Percentiles rank a stretch among this genome's conserved stretches.
Conservation (phyloP, 2,329 filamentous ascomycete species). For the Chalaropsis ovoidea region DNA sequence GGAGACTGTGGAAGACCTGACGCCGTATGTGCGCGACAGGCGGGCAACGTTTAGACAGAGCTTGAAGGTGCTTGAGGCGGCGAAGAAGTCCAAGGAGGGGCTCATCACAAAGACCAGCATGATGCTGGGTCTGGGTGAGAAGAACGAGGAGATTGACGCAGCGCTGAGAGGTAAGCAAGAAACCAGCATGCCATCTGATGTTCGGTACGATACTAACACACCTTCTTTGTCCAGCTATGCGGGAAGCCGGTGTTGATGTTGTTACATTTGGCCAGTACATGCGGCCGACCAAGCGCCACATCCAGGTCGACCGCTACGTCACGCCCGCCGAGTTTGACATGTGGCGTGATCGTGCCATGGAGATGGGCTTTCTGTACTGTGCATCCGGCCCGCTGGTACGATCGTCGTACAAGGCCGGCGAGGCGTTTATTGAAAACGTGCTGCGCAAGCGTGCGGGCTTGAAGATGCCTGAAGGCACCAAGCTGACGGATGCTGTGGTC, state of each 20-base stretch:
- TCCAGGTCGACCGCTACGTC: conserved; percentile 92
- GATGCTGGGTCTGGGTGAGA: conserved; percentile 92
- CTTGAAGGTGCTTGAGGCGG: conserved; percentile 65
- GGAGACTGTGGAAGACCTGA: conserved; percentile 85
- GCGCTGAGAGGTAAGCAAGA: conserved; percentile 54
- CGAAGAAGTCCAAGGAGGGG: conserved; percentile 59
- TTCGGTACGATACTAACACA: neutral
- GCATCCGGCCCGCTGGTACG: conserved; percentile 86
- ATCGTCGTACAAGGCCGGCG: conserved; percentile 94
- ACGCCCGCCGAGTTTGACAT: conserved; percentile 83
- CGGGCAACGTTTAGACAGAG: conserved; percentile 83
- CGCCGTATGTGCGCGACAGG: conserved; percentile 80
- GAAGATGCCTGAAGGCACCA: conserved; percentile 28
- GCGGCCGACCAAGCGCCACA: conserved; percentile 94
- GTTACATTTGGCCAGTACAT: conserved; percentile 99
- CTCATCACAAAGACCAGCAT: conserved; percentile 98
- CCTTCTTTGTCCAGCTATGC: conserved; percentile 49
- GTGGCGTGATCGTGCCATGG: conserved; percentile 80
- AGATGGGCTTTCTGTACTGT: conserved; percentile 95
- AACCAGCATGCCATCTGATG: neutral
- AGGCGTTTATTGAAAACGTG: conserved; percentile 98
- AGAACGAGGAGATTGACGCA: conserved; percentile 72
- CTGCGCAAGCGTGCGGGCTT: conserved; percentile 60
- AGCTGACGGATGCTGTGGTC: conserved; percentile 36
- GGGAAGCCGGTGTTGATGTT: conserved; percentile 74